Evolutionary conservation across 2,329 filamentous ascomycete genomes (phyloP).

Genomic region (Trichoderma semiorbis): DNA sequence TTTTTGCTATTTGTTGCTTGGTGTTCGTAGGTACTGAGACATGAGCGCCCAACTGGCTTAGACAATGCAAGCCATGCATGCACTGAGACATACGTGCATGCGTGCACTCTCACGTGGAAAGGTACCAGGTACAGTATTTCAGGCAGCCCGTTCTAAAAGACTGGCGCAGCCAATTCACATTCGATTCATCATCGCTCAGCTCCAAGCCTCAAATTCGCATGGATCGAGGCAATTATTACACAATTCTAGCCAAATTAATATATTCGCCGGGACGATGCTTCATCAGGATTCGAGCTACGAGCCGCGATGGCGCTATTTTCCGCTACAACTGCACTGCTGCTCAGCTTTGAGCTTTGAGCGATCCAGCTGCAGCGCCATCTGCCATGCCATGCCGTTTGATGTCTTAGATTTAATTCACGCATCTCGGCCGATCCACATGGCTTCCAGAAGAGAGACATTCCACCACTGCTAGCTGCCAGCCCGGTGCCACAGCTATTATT

Average conservation of each 20-base stretch:
- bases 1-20: not conserved
- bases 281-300: not conserved
- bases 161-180: not conserved
- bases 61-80: not conserved
- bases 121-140: not conserved
- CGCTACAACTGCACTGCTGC: not conserved
- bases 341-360: not conserved
- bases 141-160: not conserved
- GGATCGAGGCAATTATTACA: not conserved
- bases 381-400: not conserved
- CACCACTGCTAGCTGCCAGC: not conserved
- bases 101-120: not conserved
- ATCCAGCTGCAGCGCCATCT: not conserved
- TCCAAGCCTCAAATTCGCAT: not conserved
- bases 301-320: not conserved
- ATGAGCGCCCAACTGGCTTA: not conserved
- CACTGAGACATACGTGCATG: not conserved
- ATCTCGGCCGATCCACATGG: conserved; percentile 5
- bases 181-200: not conserved
- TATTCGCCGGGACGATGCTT: not conserved
- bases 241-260: not conserved
- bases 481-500: conserved; percentile 4
- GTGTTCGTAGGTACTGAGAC: not conserved
- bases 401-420: not conserved
- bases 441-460: not conserved